A percentile compares a stretch with the other conserved stretches of the same genome.
phyloP scores from a whole-genome alignment of 768 basidiomycete species.

The Tephrocybe sp. region DNA sequence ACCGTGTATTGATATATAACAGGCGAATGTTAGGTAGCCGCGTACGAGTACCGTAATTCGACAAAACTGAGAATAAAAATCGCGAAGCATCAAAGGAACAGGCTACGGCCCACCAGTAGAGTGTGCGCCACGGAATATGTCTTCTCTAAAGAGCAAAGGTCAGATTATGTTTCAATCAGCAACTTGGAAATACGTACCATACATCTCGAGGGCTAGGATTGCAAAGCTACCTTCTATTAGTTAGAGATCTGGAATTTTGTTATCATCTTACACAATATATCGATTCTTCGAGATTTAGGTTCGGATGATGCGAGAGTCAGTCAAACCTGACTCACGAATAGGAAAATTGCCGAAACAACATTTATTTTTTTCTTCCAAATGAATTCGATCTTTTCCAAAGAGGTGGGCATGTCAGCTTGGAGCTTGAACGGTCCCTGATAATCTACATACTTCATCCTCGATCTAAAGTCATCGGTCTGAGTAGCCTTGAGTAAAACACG shows the following conservation, averaged over 20 bases:
- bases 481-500: background rate
- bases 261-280: conserved; percentile 14
- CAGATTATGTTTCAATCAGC: background rate
- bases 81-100: background rate
- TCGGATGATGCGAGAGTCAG: background rate
- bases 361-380: conserved; percentile 15
- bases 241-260: no score
- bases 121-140: background rate
- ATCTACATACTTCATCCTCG: conserved; percentile 10
- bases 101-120: background rate
- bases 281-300: conserved; percentile 8
- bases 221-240: background rate
- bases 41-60: conserved; percentile 10
- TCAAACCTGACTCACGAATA: conserved; percentile 5
- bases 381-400: conserved; percentile 8
- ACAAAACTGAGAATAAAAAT: conserved; percentile 11
- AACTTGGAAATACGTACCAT: conserved; percentile 1
- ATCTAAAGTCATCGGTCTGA: conserved; percentile 4
- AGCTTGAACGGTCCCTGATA: background rate
- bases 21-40: conserved; percentile 10
- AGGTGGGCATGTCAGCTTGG: background rate
- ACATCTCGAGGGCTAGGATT: conserved; percentile 6
- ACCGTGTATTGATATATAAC: conserved; percentile 11
- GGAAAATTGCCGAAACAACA: conserved; percentile 8
- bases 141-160: conserved; percentile 2